Evolutionary conservation across 2,329 filamentous ascomycete genomes (phyloP).

Genomic region (Emericellopsis atlantica): DNA sequence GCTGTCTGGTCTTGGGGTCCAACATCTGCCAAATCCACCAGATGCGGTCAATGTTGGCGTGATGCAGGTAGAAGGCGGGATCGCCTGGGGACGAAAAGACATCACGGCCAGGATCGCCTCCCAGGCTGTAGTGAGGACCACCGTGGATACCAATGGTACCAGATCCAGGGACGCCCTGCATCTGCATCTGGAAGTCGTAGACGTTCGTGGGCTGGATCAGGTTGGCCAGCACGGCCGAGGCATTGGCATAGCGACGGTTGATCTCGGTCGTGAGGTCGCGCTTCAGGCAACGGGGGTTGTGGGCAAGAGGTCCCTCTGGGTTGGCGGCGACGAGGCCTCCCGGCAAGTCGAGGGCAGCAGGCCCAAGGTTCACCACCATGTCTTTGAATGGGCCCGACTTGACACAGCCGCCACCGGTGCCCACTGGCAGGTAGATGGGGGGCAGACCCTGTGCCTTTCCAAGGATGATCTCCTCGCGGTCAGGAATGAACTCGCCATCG

Average conservation of each 20-base stretch:
- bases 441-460: conserved; percentile 13
- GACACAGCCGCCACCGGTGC: conserved; percentile 43
- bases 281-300: conserved; percentile 29
- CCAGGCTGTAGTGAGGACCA: conserved; percentile 24
- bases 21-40: conserved; percentile 9
- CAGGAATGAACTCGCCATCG: conserved; percentile 22
- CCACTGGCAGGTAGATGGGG: conserved; percentile 24
- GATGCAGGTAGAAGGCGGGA: conserved; percentile 20
- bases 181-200: conserved; percentile 27
- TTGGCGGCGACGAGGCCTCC: conserved; percentile 9
- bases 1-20: conserved; percentile 10
- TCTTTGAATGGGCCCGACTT: conserved; percentile 33
- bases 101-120: conserved; percentile 27
- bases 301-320: conserved; percentile 14
- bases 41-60: conserved; percentile 7
- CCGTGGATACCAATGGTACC: conserved; percentile 19
- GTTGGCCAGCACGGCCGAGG: conserved; percentile 17
- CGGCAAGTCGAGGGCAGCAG: conserved; percentile 16
- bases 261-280: conserved; percentile 17
- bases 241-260: conserved; percentile 12
- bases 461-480: conserved; percentile 10
- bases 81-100: conserved; percentile 24
- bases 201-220: conserved; percentile 23
- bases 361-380: conserved; percentile 26
- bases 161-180: conserved; percentile 22